Percentiles rank a stretch among this genome's conserved stretches.
These are phyloP conservation scores for Pestalotiopsis sp. DNA, from an alignment of 2,329 filamentous ascomycete species.

Conservation along the genomic window DNA sequence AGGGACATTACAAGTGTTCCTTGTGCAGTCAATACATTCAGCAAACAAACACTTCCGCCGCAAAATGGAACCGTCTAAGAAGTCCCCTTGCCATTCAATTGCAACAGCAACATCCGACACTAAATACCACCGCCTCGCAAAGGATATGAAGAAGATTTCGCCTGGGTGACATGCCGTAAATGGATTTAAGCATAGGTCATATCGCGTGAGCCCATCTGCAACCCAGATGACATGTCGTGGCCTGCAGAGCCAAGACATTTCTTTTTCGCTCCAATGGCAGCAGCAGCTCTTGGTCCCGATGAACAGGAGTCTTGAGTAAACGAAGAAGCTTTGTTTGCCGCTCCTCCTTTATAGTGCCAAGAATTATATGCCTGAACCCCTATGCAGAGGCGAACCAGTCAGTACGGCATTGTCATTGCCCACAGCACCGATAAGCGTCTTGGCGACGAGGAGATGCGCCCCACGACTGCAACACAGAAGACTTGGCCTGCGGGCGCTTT, in stretches of 20 bases:
- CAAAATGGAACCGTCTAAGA: no score
- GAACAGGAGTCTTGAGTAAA: background rate
- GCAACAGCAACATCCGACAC: no score
- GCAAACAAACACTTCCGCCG: no score
- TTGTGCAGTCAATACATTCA: no score
- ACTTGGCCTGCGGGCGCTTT: slow-evolving; percentile 10
- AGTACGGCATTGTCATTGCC: background rate
- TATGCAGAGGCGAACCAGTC: background rate
- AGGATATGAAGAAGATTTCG: background rate
- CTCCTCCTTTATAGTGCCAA: slow-evolving; percentile 3
- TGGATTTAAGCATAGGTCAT: background rate
- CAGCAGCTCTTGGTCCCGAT: background rate
- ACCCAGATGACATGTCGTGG: background rate
- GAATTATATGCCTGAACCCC: slow-evolving; percentile 1
- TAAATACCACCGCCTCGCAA: background rate
- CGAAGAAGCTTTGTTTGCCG: background rate
- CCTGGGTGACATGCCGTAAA: background rate
- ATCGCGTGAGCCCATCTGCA: background rate
- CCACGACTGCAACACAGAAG: slow-evolving; percentile 5
- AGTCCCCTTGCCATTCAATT: no score
- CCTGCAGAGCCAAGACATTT: background rate
- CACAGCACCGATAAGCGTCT: slow-evolving; percentile 9
- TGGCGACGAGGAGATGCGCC: slow-evolving; percentile 3
- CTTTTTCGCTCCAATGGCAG: background rate
- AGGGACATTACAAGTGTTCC: no score